Percentiles rank a stretch among this genome's conserved stretches.
phyloP scores from a whole-genome alignment of 2,329 filamentous ascomycete species.

The Fusarium tuaranense region DNA sequence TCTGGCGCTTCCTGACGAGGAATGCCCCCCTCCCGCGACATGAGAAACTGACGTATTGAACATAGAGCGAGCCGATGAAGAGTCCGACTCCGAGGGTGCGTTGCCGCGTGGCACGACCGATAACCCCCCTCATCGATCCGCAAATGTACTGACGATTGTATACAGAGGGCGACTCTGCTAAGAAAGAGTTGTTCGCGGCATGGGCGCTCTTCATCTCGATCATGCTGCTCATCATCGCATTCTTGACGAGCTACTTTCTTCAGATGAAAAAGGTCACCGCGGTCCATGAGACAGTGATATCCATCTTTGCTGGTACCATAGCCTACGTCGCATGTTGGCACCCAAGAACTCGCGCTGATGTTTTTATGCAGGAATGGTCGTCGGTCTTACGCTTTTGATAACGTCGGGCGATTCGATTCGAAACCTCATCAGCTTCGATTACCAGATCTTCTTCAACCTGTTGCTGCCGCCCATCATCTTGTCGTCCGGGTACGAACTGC shows the following conservation, averaged over 20 bases:
- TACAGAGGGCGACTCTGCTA: slow-evolving; percentile 80
- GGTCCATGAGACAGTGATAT: slow-evolving; percentile 97
- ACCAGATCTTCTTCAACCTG: slow-evolving; percentile 99
- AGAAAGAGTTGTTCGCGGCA: slow-evolving; percentile 95
- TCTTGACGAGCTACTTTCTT: slow-evolving; percentile 96
- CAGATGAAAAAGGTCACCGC: slow-evolving; percentile 98
- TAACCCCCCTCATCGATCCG: background rate
- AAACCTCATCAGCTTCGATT: slow-evolving; percentile 94
- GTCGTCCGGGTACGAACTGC: slow-evolving; percentile 95
- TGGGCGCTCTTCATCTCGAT: slow-evolving; percentile 99
- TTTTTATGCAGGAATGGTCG: slow-evolving; percentile 82
- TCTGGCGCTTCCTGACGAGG: slow-evolving; percentile 3
- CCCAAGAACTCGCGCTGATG: slow-evolving; percentile 39
- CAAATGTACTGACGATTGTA: slow-evolving; percentile 35
- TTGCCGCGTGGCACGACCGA: slow-evolving; percentile 10
- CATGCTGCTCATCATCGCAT: slow-evolving; percentile 89
- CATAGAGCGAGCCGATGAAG: slow-evolving; percentile 47
- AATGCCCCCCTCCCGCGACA: slow-evolving; percentile 8
- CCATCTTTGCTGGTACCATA: slow-evolving; percentile 87
- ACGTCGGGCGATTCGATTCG: slow-evolving; percentile 86
- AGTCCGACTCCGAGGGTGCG: slow-evolving; percentile 51
- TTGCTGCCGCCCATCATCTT: slow-evolving; percentile 98
- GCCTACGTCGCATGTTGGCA: background rate
- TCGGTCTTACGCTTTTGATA: slow-evolving; percentile 88
- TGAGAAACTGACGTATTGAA: slow-evolving; percentile 36